Evolutionary conservation across 495 filamentous ascomycete species (phyloP), one percentile per base, ranked within the genome.

Genomic region (Penicillium pulvis): DNA sequence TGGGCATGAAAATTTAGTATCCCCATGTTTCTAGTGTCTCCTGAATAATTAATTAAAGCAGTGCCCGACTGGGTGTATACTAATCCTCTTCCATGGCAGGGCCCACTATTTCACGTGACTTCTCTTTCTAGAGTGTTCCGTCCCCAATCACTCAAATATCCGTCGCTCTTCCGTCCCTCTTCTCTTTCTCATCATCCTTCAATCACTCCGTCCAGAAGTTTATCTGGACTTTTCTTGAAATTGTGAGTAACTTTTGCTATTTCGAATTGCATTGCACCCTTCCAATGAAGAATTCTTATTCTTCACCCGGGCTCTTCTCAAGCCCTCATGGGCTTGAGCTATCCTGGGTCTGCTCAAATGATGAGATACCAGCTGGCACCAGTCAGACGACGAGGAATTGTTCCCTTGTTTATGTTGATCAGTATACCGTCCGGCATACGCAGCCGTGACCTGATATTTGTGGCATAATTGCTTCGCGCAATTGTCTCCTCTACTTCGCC

Each of bases 281-380:
- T 28, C 43, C 53, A 50, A 43, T 53, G 42, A 35, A 28, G 26
- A 24, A 24, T 50, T 3, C 6, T 23, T 17, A 26, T 24, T 8
- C 20, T 47, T 43, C 35, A 10, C 43, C 46, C 12, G 23, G 17
- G 28, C 23, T 28, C 14, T 36, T 45, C 42, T 50, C 16, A 16
- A 28, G 16, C 33, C 53, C 20, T 46, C 24, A 12, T 55, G 55
- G 7, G 23, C 28, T 41, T 52, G 24, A 39, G 49, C 46, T 50
- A 35, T 55, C 49, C 55, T 14, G 43, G 12, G 62, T 53, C 30
- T 14, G 61, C 62, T 59, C 55, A 64, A 53, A 80, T 80, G 77
- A 80, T 77, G 77, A 80, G 65, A 80, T 58, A 56, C 57, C 58
- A 79, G 77, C 77, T 80, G 77, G 77, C 77, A 80, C 77, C 77